Base-by-base conservation (phyloP, 192 early-diverging fungal species). In the Mortierella alpina region DNA sequence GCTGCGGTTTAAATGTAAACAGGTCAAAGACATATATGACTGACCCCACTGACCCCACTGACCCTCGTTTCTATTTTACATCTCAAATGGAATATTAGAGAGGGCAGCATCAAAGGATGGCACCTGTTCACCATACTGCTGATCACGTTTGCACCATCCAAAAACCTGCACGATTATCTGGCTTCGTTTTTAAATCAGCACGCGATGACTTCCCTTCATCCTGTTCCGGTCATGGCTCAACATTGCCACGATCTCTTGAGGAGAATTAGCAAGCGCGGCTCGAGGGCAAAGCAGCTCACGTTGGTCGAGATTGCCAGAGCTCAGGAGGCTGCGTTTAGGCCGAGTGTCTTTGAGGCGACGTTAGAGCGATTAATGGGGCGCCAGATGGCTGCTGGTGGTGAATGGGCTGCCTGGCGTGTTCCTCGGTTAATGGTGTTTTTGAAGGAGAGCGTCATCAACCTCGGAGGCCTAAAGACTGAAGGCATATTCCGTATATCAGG, bases 401-500 rank as follows among this genome's bases (percentile, higher is more conserved):
- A 80, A 22, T 78, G 80, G 55, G 83, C 87, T 22, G 75, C 87
- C 23, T 85, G 92, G 53, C 83, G 89, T 8, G 73, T 98, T 18
- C 97, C 97, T 6, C 87, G 89, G 7, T 88, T 99, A 42, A 89
- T 99, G 17, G 88, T 92, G 41, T 95, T 94, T 68, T 84, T 99
- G 61, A 88, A 91, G 5, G 88, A 90, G 13, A 84, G 90, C 8
- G 92, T 99, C 31, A 66, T 92, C 20, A 78, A 89, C 1, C 88
- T 97, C 31, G 90, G 93, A 46, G 97, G 97, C 14, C 87, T 86
- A 41, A 63, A 82, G 56, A 90, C 95, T 13, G 96, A 99, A 81
- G 97, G 97, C 42, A 96, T 99, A 59, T 99, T 99, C 82, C 91
- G 97, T 63, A 95, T 99, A 14, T 95, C 97, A 20, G 97, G 95